Conservation (phyloP, 106 monocot species). For the Acanthochlamys bracteata region DNA sequence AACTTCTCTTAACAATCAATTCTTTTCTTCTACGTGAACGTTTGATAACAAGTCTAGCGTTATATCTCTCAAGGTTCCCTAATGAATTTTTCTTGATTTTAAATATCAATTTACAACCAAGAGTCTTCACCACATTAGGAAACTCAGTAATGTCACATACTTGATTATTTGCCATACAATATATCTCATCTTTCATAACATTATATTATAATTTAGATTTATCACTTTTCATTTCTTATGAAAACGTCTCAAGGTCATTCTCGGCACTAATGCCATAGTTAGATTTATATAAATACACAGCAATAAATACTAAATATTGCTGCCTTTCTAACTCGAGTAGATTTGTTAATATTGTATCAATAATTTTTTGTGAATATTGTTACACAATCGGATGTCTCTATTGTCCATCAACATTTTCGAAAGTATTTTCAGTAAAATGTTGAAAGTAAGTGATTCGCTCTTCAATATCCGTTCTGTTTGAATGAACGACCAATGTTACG, state of each 20-base stretch:
- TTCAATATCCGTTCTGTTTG: too few species aligned
- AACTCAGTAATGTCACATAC: neutral
- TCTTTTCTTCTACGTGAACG: neutral
- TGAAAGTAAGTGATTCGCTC: too few species aligned
- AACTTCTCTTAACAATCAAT: neutral
- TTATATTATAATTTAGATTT: neutral
- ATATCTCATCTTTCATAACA: neutral
- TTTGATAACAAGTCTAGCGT: slow-evolving; percentile 2
- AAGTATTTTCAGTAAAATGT: too few species aligned
- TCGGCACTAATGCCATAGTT: neutral
- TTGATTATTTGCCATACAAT: neutral
- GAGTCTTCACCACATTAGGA: neutral
- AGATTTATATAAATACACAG: neutral
- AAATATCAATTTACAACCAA: slow-evolving; percentile 3
- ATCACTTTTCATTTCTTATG: neutral
- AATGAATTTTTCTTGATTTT: neutral
- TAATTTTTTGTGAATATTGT: neutral
- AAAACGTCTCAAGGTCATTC: slow-evolving; percentile 3
- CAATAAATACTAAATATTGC: slow-evolving; percentile 3
- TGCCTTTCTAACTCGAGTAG: neutral
- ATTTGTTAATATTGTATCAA: neutral
- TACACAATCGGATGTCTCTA: neutral
- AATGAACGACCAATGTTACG: neutral
- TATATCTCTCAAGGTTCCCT: slow-evolving; percentile 3
- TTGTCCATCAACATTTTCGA: too few species aligned